These are phyloP conservation scores for Phytophthora foliorum DNA, from an alignment of 352 stramenopile genomes.

Conservation along the genomic window DNA sequence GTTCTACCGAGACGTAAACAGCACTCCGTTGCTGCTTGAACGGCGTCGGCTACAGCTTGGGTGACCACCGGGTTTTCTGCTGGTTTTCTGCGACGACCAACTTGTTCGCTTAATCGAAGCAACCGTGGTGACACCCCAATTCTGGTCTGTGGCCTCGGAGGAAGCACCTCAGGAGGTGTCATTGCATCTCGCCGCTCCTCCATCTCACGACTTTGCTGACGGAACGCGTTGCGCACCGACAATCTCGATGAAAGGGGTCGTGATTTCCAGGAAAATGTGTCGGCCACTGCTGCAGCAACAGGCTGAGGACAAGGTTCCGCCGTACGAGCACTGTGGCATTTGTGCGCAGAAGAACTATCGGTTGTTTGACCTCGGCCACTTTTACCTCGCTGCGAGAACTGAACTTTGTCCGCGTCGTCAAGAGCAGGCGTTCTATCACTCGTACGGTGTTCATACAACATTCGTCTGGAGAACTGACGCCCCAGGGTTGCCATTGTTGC, in stretches of 20 bases:
- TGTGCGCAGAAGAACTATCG: slow-evolving; percentile 1
- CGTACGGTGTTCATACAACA: slow-evolving; percentile 6
- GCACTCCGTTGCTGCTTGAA: slow-evolving; percentile 30
- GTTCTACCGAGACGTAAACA: slow-evolving; percentile 24
- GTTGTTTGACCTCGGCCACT: neutral
- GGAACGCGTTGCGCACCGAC: slow-evolving; percentile 62
- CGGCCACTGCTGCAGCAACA: slow-evolving; percentile 12
- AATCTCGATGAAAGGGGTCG: slow-evolving; percentile 58
- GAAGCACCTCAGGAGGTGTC: slow-evolving; percentile 26
- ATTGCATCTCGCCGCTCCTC: slow-evolving; percentile 43
- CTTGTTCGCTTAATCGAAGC: slow-evolving; percentile 49
- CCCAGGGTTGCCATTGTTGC: slow-evolving; percentile 16
- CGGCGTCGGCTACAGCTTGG: slow-evolving; percentile 23
- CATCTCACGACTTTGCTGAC: slow-evolving; percentile 46
- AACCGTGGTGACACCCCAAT: slow-evolving; percentile 57
- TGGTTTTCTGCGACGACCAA: slow-evolving; percentile 28
- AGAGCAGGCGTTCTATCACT: neutral
- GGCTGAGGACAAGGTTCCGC: slow-evolving; percentile 12
- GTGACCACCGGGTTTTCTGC: slow-evolving; percentile 7
- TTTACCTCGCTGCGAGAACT: slow-evolving; percentile 7
- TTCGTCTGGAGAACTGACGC: slow-evolving; percentile 11
- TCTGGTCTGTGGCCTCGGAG: slow-evolving; percentile 19
- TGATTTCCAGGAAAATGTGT: slow-evolving; percentile 55
- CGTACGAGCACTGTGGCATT: slow-evolving; percentile 33
- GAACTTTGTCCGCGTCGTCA: neutral